Conservation (phyloP, 768 basidiomycete species). For the Pleurotus djamor region DNA sequence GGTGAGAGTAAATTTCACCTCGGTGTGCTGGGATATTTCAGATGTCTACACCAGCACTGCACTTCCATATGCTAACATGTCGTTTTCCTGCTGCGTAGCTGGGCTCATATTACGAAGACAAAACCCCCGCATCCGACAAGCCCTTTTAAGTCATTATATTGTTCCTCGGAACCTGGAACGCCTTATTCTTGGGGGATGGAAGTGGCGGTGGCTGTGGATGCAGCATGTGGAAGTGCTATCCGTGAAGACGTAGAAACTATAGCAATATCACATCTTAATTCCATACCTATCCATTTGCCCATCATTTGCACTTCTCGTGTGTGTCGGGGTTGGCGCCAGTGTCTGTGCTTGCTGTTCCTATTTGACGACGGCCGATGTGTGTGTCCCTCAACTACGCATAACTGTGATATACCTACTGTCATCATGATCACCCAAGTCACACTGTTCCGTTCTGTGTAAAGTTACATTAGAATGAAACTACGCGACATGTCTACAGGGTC, state of each 20-base stretch:
- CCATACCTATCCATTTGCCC: neutral
- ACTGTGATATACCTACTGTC: neutral
- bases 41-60: neutral
- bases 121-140: constrained; percentile 78
- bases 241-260: constrained; percentile 1
- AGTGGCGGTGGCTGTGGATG: constrained; percentile 12
- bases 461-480: neutral
- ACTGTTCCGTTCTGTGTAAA: neutral
- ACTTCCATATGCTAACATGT: constrained; percentile 2
- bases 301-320: no score
- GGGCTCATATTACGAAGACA: constrained; percentile 73
- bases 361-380: no score
- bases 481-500: neutral
- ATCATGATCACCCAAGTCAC: neutral
- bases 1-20: constrained; percentile 39
- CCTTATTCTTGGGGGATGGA: constrained; percentile 14
- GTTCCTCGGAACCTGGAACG: constrained; percentile 12
- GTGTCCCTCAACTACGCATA: neutral
- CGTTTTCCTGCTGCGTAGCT: constrained; percentile 38
- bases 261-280: neutral
- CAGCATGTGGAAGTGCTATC: constrained; percentile 3
- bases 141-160: constrained; percentile 55
- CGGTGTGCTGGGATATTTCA: neutral
- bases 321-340: no score
- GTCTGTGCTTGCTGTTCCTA: no score